Conservation (phyloP, 495 filamentous ascomycete genomes). For the Penicillium alfredii region DNA sequence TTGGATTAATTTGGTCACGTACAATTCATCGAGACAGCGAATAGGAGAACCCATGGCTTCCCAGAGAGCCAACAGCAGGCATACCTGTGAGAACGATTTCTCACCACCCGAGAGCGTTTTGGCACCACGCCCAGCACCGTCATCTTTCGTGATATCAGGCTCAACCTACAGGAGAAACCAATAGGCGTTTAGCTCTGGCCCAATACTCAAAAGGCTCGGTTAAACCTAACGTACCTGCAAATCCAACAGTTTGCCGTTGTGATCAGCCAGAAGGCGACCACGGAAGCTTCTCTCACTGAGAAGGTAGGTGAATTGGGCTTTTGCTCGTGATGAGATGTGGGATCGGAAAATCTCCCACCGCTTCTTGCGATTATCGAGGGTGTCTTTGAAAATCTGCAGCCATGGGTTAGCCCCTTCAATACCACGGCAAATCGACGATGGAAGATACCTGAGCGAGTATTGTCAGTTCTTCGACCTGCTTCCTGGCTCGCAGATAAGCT, state of each 20-base stretch:
- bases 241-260: slow-evolving; percentile 64
- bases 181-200: slow-evolving; percentile 3
- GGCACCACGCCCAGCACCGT: slow-evolving; percentile 65
- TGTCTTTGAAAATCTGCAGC: slow-evolving; percentile 50
- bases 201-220: background rate
- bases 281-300: slow-evolving; percentile 85
- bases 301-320: slow-evolving; percentile 79
- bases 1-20: slow-evolving; percentile 18
- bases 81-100: slow-evolving; percentile 96
- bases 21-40: slow-evolving; percentile 94
- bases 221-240: slow-evolving; percentile 51
- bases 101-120: slow-evolving; percentile 93
- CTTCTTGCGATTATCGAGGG: slow-evolving; percentile 61
- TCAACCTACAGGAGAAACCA: slow-evolving; percentile 44
- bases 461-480: slow-evolving; percentile 44
- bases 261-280: slow-evolving; percentile 72
- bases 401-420: background rate
- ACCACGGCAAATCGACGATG: background rate
- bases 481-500: slow-evolving; percentile 37
- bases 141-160: slow-evolving; percentile 69
- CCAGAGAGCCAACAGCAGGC: slow-evolving; percentile 86
- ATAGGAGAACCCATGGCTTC: slow-evolving; percentile 97
- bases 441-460: slow-evolving; percentile 46
- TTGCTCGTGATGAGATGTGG: slow-evolving; percentile 75
- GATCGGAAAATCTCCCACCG: slow-evolving; percentile 78